Conservation (phyloP, 1,284 basidiomycete species). For the Sparassis latifolia region DNA sequence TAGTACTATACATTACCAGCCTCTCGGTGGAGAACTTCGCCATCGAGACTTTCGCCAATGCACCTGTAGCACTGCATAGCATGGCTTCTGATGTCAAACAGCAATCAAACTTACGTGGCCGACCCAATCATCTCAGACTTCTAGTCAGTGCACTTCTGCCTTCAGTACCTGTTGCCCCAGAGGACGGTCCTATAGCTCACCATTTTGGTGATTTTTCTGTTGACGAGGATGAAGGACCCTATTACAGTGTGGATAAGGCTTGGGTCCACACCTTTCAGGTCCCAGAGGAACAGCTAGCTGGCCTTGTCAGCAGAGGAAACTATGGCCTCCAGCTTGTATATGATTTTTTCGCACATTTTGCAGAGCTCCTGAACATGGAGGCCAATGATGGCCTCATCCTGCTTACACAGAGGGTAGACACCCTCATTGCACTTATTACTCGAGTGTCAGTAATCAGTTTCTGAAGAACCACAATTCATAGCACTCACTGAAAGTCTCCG, state of each 20-base stretch:
- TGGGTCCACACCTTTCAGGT: conserved; percentile 6
- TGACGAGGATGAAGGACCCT: conserved; percentile 4
- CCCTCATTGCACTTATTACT: not conserved
- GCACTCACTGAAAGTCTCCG: no score
- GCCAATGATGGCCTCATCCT: not conserved
- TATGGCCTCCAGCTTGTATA: not conserved
- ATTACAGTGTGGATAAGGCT: conserved; percentile 3
- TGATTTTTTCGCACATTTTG: not conserved
- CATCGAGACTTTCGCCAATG: no score
- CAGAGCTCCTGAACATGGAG: not conserved
- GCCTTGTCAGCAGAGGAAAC: not conserved
- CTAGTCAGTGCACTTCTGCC: not conserved
- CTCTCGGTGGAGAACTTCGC: no score
- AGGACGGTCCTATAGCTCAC: not conserved
- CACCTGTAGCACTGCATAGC: no score
- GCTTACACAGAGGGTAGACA: not conserved
- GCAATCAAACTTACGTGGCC: no score
- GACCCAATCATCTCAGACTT: not conserved
- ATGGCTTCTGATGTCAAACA: no score
- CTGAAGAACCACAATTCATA: no score
- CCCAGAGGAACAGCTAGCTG: not conserved
- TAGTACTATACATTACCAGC: no score
- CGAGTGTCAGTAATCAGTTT: no score
- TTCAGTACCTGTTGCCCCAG: not conserved
- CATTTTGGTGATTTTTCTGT: conserved; percentile 1